phyloP scores from a whole-genome alignment of 352 stramenopile species.

The Globisporangium parvum region DNA sequence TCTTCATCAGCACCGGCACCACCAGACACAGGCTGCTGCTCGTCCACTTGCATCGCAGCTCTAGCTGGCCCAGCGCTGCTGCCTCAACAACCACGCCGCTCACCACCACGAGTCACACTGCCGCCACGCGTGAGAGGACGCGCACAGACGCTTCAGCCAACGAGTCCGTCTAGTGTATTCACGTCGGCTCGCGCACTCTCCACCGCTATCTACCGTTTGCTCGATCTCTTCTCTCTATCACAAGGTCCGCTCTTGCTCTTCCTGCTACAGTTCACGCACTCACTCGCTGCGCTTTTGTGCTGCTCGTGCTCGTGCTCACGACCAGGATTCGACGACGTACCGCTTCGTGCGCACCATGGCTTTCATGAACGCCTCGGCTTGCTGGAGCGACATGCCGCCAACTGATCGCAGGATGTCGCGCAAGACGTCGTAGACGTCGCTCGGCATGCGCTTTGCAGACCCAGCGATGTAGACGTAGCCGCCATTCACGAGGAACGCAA shows the following conservation, averaged over 20 bases:
- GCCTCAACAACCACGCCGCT: too few species aligned
- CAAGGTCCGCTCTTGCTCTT: neutral
- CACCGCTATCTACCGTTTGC: too few species aligned
- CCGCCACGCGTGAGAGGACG: too few species aligned
- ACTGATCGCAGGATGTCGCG: slow-evolving; percentile 78
- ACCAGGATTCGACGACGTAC: slow-evolving; percentile 86
- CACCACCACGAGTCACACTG: too few species aligned
- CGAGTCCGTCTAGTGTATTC: too few species aligned
- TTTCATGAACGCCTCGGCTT: slow-evolving; percentile 74
- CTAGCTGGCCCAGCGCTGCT: too few species aligned
- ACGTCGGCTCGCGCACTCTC: too few species aligned
- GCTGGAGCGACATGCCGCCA: slow-evolving; percentile 56
- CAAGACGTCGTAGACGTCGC: slow-evolving; percentile 86
- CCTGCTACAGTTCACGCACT: neutral
- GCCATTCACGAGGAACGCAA: slow-evolving; percentile 55
- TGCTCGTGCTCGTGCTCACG: slow-evolving; percentile 16
- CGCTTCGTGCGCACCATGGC: slow-evolving; percentile 61
- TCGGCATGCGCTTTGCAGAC: slow-evolving; percentile 90
- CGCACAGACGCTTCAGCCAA: too few species aligned
- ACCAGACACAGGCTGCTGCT: too few species aligned
- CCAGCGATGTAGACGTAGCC: slow-evolving; percentile 84
- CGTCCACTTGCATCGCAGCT: too few species aligned
- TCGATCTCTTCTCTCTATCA: neutral
- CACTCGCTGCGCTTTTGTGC: too few species aligned
- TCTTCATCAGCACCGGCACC: neutral